Evolutionary conservation across 331 rosid species (phyloP), one percentile per base, ranked within the genome.

Genomic region (Quercus lobata): DNA sequence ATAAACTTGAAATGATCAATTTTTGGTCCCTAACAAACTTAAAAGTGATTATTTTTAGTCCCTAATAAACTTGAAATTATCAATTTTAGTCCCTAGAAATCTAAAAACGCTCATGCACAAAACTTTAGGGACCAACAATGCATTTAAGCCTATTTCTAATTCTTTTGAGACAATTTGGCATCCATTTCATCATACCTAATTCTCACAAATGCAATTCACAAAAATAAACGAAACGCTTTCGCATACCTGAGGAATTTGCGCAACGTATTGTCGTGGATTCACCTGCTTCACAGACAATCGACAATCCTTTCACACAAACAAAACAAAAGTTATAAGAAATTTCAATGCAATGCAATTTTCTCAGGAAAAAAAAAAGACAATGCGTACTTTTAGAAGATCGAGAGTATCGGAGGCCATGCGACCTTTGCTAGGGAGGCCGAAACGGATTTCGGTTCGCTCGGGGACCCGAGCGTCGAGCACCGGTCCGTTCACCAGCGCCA

Each of bases 381-480:
- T n/a, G 25, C 52, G 57, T 41, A 91, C 97, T 90, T 89, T 93
- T 74, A 95, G 97, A 69, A 95, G 99, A 6, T 95, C 93, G 17
- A 90, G 90, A 8, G 99, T 90, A 61, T 91, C 96, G 6, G 91
- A 14, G 15, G 96, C 87, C 97, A 95, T 90, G 34, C 97, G 97
- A 74, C 99, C 99, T 84, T 95, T 95, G 80, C 97, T 92, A 7
- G 99, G 99, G 34, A 95, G 76, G 5, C 99, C 99, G 3, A 95
- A 82, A 56, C 99, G 97, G 83, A 90, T 91, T 92, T 83, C 90
- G 6, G 62, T 58, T 74, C 99, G 70, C 34, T 87, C 84, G 12
- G 82, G 17, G 53, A 66, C 1, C 68, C 17, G 65, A 49, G 58
- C 49, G 7, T 54, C 88, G 1, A 83, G 71, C 57, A 74, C 82